A percentile compares a stretch with the other conserved stretches of the same genome.
Conservation (phyloP, 78 protist genomes). For the Anaeramoeba flamelloides region DNA sequence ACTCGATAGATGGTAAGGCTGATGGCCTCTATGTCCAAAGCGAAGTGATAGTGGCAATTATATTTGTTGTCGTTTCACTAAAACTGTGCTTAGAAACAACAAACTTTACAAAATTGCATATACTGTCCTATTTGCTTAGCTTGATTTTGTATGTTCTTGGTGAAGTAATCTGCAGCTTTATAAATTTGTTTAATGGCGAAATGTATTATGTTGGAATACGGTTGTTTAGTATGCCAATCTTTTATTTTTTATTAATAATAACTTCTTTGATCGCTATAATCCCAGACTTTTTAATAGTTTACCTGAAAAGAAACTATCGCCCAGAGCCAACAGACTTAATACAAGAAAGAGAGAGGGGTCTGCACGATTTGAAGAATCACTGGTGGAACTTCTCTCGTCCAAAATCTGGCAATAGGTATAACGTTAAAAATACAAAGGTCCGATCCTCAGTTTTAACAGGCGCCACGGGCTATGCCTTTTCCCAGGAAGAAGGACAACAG, state of each 20-base stretch:
- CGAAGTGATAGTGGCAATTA: neutral
- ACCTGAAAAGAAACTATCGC: neutral
- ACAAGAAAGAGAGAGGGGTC: too few relatives aligned
- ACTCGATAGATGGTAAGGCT: neutral
- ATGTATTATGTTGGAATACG: neutral
- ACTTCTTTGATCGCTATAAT: neutral
- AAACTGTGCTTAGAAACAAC: neutral
- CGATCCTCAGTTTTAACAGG: too few relatives aligned
- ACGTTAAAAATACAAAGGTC: too few relatives aligned
- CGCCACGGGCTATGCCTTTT: too few relatives aligned
- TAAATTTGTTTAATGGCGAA: neutral
- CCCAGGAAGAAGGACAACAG: too few relatives aligned
- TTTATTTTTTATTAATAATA: neutral
- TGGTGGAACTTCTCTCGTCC: too few relatives aligned
- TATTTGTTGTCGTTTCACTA: neutral
- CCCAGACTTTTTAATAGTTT: neutral
- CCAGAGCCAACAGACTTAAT: too few relatives aligned
- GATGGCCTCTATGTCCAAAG: neutral
- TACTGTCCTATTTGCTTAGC: neutral
- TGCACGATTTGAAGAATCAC: too few relatives aligned
- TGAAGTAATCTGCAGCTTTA: neutral
- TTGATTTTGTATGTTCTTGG: neutral
- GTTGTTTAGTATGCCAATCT: neutral
- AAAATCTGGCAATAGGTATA: too few relatives aligned
- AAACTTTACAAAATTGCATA: neutral